A percentile compares a stretch with the other conserved stretches of the same genome.
Conservation (phyloP, 1,139 yeast genomes). For the Pichia sp. region DNA sequence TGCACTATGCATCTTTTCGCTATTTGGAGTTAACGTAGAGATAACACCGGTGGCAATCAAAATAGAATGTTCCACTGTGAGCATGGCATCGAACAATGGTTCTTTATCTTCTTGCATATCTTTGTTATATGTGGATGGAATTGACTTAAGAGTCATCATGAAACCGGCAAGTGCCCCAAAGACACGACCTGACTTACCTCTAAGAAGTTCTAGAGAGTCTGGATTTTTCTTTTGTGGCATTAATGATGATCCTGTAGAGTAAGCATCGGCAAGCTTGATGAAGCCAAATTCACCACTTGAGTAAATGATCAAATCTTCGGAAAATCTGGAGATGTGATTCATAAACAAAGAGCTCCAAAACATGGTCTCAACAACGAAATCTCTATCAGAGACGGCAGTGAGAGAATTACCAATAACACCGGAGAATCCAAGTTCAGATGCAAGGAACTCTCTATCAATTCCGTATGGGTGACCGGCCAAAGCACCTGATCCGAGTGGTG, state of each 20-base stretch:
- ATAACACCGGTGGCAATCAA: slow-evolving; percentile 94
- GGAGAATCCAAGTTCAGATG: slow-evolving; percentile 67
- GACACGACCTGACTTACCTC: slow-evolving; percentile 97
- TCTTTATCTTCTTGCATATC: slow-evolving; percentile 99
- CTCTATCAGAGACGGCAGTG: slow-evolving; percentile 95
- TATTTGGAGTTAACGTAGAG: slow-evolving; percentile 70
- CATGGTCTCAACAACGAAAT: slow-evolving; percentile 92
- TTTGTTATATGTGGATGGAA: slow-evolving; percentile 95
- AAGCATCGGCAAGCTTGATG: slow-evolving; percentile 89
- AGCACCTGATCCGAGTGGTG: slow-evolving; percentile 97
- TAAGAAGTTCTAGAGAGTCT: slow-evolving; percentile 84
- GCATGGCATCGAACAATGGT: slow-evolving; percentile 85
- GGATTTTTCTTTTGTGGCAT: slow-evolving; percentile 99
- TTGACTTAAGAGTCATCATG: slow-evolving; percentile 90
- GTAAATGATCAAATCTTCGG: slow-evolving; percentile 92
- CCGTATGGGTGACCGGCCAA: slow-evolving; percentile 99
- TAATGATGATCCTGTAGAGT: slow-evolving; percentile 94
- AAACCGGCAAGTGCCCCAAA: slow-evolving; percentile 94
- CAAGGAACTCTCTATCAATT: slow-evolving; percentile 85
- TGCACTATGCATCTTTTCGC: slow-evolving; percentile 74
- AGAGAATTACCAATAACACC: slow-evolving; percentile 92
- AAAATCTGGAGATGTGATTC: slow-evolving; percentile 90
- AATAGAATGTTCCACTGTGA: slow-evolving; percentile 88
- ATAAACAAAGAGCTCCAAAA: slow-evolving; percentile 95
- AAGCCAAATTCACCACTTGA: slow-evolving; percentile 98